Evolutionary conservation across 164 flowering plant species (phyloP).

Genomic region (Liriodendron chinense): DNA sequence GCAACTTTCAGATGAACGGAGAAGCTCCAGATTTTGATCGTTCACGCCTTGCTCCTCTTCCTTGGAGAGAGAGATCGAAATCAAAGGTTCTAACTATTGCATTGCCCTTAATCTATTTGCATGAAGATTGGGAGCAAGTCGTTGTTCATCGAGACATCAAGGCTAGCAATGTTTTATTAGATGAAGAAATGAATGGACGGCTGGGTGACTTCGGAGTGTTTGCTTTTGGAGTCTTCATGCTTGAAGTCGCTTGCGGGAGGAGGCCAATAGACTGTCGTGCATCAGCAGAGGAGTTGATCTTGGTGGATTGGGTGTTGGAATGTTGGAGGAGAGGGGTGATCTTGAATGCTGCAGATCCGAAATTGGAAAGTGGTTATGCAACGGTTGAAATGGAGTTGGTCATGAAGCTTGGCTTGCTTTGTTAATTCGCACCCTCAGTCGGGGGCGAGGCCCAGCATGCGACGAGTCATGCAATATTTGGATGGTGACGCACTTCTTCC

Average conservation of each 20-base stretch:
- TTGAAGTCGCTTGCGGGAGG: constrained; percentile 16
- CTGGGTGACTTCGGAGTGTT: constrained; percentile 33
- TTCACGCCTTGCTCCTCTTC: constrained; percentile 41
- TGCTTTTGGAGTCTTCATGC: constrained; percentile 17
- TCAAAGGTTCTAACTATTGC: neutral
- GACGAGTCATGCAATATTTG: neutral
- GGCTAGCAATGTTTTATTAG: constrained; percentile 45
- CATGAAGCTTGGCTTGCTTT: constrained; percentile 20
- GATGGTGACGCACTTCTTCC: neutral
- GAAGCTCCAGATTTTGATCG: constrained; percentile 32
- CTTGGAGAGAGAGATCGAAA: constrained; percentile 14
- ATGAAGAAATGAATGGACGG: constrained; percentile 22
- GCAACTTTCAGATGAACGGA: constrained; percentile 58
- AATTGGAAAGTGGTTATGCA: constrained; percentile 5
- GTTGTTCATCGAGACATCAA: constrained; percentile 46
- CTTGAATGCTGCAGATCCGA: constrained; percentile 15
- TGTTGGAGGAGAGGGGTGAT: constrained; percentile 18
- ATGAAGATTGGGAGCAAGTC: constrained; percentile 16
- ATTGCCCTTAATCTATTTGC: constrained; percentile 8
- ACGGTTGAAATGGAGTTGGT: constrained; percentile 17
- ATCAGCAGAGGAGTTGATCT: neutral
- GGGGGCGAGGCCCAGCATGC: neutral
- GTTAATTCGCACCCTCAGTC: constrained; percentile 5
- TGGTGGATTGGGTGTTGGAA: constrained; percentile 30
- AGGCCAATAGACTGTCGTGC: constrained; percentile 1